Percentiles rank a stretch among this genome's conserved stretches.
phyloP scores from a whole-genome alignment of 2,329 filamentous ascomycete species.

The Aureobasidium musti region DNA sequence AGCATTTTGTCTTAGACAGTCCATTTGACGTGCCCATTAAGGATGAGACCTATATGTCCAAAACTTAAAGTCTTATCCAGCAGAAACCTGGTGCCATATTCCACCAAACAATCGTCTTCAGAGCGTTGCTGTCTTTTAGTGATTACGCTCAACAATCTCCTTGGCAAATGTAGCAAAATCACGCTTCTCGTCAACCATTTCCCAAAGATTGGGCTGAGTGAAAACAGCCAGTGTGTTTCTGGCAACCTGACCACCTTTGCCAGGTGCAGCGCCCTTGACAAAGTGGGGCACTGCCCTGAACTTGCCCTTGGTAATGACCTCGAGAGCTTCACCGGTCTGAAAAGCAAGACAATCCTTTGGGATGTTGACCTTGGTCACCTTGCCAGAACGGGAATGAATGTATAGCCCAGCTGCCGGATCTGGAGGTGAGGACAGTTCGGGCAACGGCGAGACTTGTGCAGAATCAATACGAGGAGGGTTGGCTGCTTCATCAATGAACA shows the following conservation, averaged over 20 bases:
- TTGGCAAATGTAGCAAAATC: slow-evolving; percentile 76
- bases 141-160: slow-evolving; percentile 52
- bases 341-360: slow-evolving; percentile 91
- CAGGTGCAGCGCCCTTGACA: slow-evolving; percentile 71
- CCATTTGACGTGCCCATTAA: background rate
- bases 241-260: slow-evolving; percentile 49
- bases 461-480: slow-evolving; percentile 39
- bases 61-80: background rate
- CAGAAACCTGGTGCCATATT: background rate
- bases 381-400: slow-evolving; percentile 80
- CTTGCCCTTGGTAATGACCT: slow-evolving; percentile 84
- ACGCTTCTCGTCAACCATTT: slow-evolving; percentile 69
- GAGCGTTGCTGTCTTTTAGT: slow-evolving; percentile 35
- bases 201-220: slow-evolving; percentile 88
- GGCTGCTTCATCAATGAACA: slow-evolving; percentile 83
- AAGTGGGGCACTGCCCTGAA: slow-evolving; percentile 97
- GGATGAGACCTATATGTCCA: background rate
- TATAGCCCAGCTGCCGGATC: slow-evolving; percentile 89
- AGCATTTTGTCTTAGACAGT: background rate
- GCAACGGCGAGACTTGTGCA: slow-evolving; percentile 51
- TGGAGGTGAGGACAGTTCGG: slow-evolving; percentile 73
- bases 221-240: slow-evolving; percentile 92
- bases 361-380: slow-evolving; percentile 88
- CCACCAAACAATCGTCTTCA: background rate
- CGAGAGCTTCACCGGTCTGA: slow-evolving; percentile 89